These are phyloP conservation scores for Microcos paniculata DNA, from an alignment of 345 rosid genomes.

Conservation along the genomic window DNA sequence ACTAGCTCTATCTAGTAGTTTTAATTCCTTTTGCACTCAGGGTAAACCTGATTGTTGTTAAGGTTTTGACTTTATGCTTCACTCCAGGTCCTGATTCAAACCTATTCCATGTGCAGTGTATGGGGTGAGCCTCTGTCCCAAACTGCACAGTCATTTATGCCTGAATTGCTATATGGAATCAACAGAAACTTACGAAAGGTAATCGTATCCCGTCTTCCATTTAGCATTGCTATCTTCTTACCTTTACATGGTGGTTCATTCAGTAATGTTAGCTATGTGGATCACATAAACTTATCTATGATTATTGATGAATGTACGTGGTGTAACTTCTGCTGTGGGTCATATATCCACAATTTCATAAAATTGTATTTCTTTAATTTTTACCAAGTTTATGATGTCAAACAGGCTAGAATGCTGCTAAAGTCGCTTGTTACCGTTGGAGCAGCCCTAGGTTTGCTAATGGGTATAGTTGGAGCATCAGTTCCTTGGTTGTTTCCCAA, in stretches of 20 bases:
- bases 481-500: conserved; percentile 73
- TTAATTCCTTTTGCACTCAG: neutral
- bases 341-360: neutral
- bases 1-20: neutral
- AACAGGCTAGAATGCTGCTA: conserved; percentile 71
- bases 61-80: neutral
- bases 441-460: conserved; percentile 49
- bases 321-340: neutral
- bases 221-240: neutral
- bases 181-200: conserved; percentile 64
- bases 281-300: no score
- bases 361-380: conserved; percentile 4
- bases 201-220: conserved; percentile 2
- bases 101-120: conserved; percentile 58
- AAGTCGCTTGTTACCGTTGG: conserved; percentile 77
- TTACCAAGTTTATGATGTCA: conserved; percentile 1
- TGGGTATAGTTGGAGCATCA: conserved; percentile 60
- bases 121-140: conserved; percentile 91
- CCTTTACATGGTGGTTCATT: neutral
- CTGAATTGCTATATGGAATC: conserved; percentile 70
- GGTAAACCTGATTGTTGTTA: neutral
- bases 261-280: neutral
- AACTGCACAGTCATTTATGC: conserved; percentile 91
- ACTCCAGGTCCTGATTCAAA: conserved; percentile 70
- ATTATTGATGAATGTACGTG: neutral